Evolutionary conservation across 2,329 filamentous ascomycete species (phyloP).

Genomic region (Cryphonectria nitschkei): DNA sequence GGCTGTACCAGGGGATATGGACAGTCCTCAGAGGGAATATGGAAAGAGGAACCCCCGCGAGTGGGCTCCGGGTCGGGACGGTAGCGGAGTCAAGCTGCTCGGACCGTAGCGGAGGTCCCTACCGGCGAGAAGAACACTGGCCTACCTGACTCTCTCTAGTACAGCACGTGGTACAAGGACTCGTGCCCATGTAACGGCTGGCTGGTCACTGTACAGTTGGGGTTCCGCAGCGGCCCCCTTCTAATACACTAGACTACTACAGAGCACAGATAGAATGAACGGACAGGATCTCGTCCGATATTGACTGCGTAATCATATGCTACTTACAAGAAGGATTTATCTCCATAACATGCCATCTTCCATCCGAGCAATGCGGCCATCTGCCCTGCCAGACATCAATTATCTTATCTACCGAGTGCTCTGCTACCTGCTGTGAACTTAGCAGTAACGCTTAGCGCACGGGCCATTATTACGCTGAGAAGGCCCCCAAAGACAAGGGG

Average conservation of each 20-base stretch:
- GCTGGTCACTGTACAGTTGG: background rate
- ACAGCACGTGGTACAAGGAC: background rate
- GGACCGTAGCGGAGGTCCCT: background rate
- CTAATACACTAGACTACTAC: background rate
- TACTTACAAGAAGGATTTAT: no score
- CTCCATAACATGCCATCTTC: background rate
- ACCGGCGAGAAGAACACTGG: background rate
- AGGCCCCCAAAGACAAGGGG: no score
- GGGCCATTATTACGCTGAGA: background rate
- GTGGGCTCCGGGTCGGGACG: slow-evolving; percentile 23
- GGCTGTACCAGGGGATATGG: background rate
- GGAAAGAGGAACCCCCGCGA: background rate
- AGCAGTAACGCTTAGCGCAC: background rate
- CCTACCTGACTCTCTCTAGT: no score
- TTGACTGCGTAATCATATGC: background rate
- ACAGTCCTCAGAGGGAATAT: background rate
- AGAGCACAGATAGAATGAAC: background rate
- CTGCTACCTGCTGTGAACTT: background rate
- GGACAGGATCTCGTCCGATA: background rate
- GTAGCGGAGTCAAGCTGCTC: slow-evolving; percentile 12
- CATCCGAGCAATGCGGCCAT: background rate
- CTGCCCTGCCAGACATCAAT: background rate
- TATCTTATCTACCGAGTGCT: background rate
- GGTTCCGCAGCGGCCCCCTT: background rate
- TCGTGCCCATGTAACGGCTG: background rate